Evolutionary conservation across 441 rosid genomes (phyloP).

Genomic region (Viola pubescens): DNA sequence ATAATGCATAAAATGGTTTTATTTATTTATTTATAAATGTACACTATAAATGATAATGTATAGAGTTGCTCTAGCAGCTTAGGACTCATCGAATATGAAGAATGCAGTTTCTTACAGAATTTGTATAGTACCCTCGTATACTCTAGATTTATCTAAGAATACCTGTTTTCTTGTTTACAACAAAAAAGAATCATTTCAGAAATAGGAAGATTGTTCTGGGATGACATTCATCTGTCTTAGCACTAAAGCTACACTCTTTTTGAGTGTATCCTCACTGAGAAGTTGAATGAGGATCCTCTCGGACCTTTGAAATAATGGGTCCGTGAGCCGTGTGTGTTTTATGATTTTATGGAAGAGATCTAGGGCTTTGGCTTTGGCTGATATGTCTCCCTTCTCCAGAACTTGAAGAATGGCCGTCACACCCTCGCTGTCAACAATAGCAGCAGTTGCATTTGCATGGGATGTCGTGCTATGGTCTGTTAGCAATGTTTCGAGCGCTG

Average conservation of each 20-base stretch:
- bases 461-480: conserved; percentile 27
- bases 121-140: too few species aligned
- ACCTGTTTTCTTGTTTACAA: too few species aligned
- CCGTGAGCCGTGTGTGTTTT: conserved; percentile 22
- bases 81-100: too few species aligned
- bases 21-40: too few species aligned
- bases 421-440: conserved; percentile 39
- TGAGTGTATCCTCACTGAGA: conserved; percentile 33
- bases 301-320: conserved; percentile 19
- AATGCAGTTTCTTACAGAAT: too few species aligned
- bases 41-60: too few species aligned
- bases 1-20: too few species aligned
- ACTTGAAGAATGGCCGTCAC: conserved; percentile 35
- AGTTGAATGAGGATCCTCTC: conserved; percentile 46
- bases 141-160: too few species aligned
- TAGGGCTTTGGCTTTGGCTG: conserved; percentile 40
- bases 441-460: conserved; percentile 32
- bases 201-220: conserved; percentile 52
- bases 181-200: conserved; percentile 17
- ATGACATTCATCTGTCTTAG: conserved; percentile 37
- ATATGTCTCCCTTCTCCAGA: conserved; percentile 38
- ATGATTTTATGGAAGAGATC: conserved; percentile 38
- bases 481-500: conserved; percentile 46
- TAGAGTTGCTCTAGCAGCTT: too few species aligned
- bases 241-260: conserved; percentile 40